phyloP scores from a whole-genome alignment of 2,329 filamentous ascomycete genomes.

The Xylaria sp. region DNA sequence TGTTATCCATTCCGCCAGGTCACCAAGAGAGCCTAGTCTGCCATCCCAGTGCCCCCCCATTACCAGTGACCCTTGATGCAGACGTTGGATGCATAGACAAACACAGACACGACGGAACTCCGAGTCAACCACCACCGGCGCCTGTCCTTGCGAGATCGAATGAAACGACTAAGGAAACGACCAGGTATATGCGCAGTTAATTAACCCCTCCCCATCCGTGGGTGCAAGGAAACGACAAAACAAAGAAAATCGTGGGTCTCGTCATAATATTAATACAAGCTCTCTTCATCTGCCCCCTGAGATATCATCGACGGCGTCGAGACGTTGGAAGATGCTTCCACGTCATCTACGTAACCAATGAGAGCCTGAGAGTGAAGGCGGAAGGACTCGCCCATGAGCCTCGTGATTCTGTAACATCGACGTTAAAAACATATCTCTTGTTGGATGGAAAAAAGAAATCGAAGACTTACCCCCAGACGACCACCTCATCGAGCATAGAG shows the following conservation, averaged over 20 bases:
- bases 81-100: conserved; percentile 50
- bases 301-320: conserved; percentile 79
- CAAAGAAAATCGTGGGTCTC: conserved; percentile 62
- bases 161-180: conserved; percentile 49
- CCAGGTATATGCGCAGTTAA: conserved; percentile 61
- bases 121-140: conserved; percentile 47
- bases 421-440: conserved; percentile 72
- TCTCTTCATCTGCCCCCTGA: conserved; percentile 76
- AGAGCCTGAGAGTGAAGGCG: conserved; percentile 95
- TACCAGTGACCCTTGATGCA: conserved; percentile 52
- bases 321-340: conserved; percentile 74
- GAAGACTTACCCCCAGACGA: conserved; percentile 94
- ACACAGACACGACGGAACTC: conserved; percentile 48
- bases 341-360: conserved; percentile 90
- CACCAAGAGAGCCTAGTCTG: conserved; percentile 49
- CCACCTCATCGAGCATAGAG: conserved; percentile 97
- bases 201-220: conserved; percentile 47
- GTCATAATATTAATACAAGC: conserved; percentile 71
- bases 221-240: conserved; percentile 45
- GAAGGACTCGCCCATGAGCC: conserved; percentile 98
- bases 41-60: conserved; percentile 47
- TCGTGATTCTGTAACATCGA: conserved; percentile 74
- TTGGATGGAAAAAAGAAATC: background rate
- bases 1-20: conserved; percentile 46
- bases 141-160: conserved; percentile 48